Conservation (phyloP, 2,329 filamentous ascomycete genomes). For the Cercospora sp. region DNA sequence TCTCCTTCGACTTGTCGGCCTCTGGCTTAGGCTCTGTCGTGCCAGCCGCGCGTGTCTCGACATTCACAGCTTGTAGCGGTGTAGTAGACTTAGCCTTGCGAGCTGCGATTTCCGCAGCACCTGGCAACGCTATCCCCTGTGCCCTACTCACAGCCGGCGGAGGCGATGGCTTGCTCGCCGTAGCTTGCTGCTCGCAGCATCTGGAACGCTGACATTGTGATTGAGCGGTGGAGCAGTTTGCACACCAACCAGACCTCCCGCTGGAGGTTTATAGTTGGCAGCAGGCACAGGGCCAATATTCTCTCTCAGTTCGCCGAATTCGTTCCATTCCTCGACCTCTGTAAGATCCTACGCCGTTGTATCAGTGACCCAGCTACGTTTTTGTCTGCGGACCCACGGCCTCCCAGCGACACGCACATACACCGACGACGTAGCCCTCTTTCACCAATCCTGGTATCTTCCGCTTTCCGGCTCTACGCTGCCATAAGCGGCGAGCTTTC, state of each 20-base stretch:
- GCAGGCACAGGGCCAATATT: conserved; percentile 63
- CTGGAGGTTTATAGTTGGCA: conserved; percentile 30
- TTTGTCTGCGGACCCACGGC: neutral
- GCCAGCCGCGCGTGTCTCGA: conserved; percentile 32
- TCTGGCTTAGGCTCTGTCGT: neutral
- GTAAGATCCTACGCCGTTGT: conserved; percentile 70
- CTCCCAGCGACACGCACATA: conserved; percentile 53
- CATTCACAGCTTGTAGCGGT: conserved; percentile 18
- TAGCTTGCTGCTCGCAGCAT: conserved; percentile 7
- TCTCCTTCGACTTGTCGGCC: conserved; percentile 18
- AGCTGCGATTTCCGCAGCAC: conserved; percentile 39
- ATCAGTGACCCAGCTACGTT: neutral
- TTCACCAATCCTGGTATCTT: conserved; percentile 90
- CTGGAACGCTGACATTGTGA: conserved; percentile 14
- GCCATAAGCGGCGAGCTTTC: conserved; percentile 85
- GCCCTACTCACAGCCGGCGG: conserved; percentile 25
- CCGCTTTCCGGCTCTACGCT: conserved; percentile 76
- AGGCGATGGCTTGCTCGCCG: conserved; percentile 30
- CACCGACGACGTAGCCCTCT: conserved; percentile 79
- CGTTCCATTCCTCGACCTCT: conserved; percentile 98
- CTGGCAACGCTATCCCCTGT: conserved; percentile 34
- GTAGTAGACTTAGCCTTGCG: conserved; percentile 15
- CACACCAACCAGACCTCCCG: conserved; percentile 33
- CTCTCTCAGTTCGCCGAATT: conserved; percentile 91
- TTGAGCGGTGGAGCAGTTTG: conserved; percentile 32